phyloP scores from a whole-genome alignment of 2,329 filamentous ascomycete species.

The Fusarium xylarioides region DNA sequence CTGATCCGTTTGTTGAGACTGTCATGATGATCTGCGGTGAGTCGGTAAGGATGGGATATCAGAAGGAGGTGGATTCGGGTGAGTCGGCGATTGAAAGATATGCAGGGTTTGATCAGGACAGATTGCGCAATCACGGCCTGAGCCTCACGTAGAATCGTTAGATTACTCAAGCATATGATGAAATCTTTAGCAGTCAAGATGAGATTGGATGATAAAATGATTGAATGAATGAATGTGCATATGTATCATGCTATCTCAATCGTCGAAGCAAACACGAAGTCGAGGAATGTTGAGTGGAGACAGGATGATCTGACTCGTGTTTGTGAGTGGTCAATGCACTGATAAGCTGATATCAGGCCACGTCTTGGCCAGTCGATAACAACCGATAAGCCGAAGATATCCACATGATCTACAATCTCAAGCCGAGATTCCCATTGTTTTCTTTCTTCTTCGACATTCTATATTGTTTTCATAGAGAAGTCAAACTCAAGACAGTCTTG shows the following conservation, averaged over 20 bases:
- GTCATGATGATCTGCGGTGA: slow-evolving; percentile 12
- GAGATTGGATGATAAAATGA: fast-evolving
- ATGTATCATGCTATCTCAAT: slow-evolving; percentile 7
- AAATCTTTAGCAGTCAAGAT: no score
- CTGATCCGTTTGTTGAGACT: neutral
- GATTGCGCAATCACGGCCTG: neutral
- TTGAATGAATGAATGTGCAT: neutral
- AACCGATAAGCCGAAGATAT: neutral
- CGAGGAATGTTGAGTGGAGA: neutral
- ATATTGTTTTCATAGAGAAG: neutral
- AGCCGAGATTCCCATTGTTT: neutral
- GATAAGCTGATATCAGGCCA: neutral
- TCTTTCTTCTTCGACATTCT: neutral
- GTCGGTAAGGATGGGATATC: neutral
- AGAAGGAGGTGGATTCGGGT: neutral
- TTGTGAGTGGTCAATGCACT: neutral
- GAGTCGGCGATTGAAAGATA: slow-evolving; percentile 21
- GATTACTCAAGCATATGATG: neutral
- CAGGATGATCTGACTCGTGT: neutral
- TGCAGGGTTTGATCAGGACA: neutral
- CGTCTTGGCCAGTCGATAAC: neutral
- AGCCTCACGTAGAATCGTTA: neutral
- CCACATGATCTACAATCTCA: neutral
- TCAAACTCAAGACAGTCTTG: fast-evolving
- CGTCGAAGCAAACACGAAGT: neutral